Base-by-base conservation (phyloP, 352 stramenopile species). In the Phytophthora sp. region DNA sequence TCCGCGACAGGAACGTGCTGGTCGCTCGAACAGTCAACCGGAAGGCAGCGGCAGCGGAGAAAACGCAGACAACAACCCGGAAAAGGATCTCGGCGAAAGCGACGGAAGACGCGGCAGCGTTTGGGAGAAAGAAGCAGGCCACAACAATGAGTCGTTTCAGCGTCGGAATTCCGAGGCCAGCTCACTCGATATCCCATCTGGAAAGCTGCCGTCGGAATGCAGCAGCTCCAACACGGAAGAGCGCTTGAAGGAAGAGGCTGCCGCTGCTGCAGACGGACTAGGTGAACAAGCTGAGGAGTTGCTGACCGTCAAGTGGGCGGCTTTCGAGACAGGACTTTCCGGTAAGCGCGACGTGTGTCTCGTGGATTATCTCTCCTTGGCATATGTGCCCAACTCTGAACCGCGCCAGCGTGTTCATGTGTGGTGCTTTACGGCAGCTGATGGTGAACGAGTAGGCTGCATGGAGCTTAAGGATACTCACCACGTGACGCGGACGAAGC, bases 381-480 rank as follows among this genome's bases (percentile, higher is more conserved):
- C 83, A n/a, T 79, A 73, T 31, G 64, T 93, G 13, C 82, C 82
- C 0, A 82, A 87, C 67, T 82, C 80, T 21, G 76, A 88, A 9
- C 73, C 77, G 50, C 57, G 84, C 7, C 70, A 88, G 55, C 66
- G 70, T 21, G 74, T 92, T 18, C 77, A 90, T 57, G 59, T 91
- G 49, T 94, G 85, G 85, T 91, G 83, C 69, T 87, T 92, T 38
- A 90, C 85, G 36, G 87, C 83, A 21, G 77, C 76, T 18, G 83
- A 91, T 18, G 85, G 85, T 15, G 78, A 89, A n/a, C 79, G 76
- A 49, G 84, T 94, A n/a, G 85, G 85, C 42, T 94, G 85, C 66
- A 84, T 88, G 72, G 76, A 76, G 31, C 80, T 94, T 45, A 89
- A 88, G 44, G 82, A 92, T 33, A 90, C 83, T 13, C 85, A 94